Conservation (phyloP, 129 eudicot species). For the Lactuca sativa region DNA sequence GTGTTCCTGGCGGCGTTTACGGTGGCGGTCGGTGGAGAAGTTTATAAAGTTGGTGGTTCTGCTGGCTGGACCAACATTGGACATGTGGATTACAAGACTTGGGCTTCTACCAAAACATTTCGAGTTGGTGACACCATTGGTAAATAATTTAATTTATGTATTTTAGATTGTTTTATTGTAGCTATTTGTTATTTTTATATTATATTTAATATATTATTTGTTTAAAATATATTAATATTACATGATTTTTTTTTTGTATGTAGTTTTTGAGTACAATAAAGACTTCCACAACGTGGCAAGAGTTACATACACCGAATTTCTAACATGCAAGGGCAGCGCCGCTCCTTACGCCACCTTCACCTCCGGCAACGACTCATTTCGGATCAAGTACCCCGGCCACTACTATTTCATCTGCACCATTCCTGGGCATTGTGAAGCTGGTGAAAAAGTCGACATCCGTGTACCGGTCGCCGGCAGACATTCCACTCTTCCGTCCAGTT, state of each 20-base stretch:
- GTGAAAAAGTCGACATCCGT: conserved; percentile 58
- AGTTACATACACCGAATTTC: conserved; percentile 43
- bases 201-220: background rate
- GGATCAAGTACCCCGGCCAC: conserved; percentile 45
- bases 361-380: conserved; percentile 49
- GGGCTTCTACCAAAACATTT: conserved; percentile 50
- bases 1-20: conserved; percentile 14
- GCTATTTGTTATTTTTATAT: background rate
- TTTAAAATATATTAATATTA: background rate
- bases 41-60: conserved; percentile 56
- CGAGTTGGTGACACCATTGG: conserved; percentile 55
- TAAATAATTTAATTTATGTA: conserved; percentile 12
- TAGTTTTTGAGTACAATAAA: conserved; percentile 44
- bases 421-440: conserved; percentile 49
- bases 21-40: conserved; percentile 26
- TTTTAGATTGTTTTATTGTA: background rate
- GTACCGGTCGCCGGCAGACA: conserved; percentile 18
- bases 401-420: conserved; percentile 47
- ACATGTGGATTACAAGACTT: conserved; percentile 42
- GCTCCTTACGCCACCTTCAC: conserved; percentile 30
- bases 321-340: conserved; percentile 33
- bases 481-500: conserved; percentile 2
- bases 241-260: background rate
- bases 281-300: conserved; percentile 45
- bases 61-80: conserved; percentile 54